Conservation (phyloP, 805 yeast genomes). For the Yamadazyma philogaea region DNA sequence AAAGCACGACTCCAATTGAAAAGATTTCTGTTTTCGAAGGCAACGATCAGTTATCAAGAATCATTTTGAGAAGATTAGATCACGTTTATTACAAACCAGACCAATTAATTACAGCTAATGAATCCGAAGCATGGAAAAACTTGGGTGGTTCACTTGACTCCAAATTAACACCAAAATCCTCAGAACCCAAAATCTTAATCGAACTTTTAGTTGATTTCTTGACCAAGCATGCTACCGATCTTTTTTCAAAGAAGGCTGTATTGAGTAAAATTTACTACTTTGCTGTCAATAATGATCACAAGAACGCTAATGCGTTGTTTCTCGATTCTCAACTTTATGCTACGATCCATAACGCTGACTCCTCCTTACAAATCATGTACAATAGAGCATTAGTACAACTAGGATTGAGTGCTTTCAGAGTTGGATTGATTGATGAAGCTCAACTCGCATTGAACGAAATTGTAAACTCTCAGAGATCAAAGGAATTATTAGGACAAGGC, state of each 20-base stretch:
- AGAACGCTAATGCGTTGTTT: constrained; percentile 83
- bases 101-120: constrained; percentile 65
- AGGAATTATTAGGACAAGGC: constrained; percentile 94
- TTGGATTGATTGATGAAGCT: constrained; percentile 79
- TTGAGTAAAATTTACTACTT: constrained; percentile 84
- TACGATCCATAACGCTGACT: constrained; percentile 79
- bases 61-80: constrained; percentile 80
- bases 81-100: constrained; percentile 91
- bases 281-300: constrained; percentile 83
- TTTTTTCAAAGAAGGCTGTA: constrained; percentile 78
- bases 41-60: constrained; percentile 63
- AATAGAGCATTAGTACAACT: constrained; percentile 94
- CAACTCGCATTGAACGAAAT: constrained; percentile 86
- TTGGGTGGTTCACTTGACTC: constrained; percentile 32
- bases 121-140: constrained; percentile 69
- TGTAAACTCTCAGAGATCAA: constrained; percentile 78
- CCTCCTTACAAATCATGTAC: constrained; percentile 84
- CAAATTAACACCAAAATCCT: constrained; percentile 28
- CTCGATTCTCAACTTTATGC: constrained; percentile 82
- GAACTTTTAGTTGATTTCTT: constrained; percentile 63
- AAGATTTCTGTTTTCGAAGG: constrained; percentile 30
- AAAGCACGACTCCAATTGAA: constrained; percentile 48
- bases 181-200: constrained; percentile 49
- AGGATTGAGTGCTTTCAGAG: constrained; percentile 92
- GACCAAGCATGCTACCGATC: constrained; percentile 55